Percentiles rank a stretch among this genome's conserved stretches.
Evolutionary conservation across 176 grass and related monocot species (phyloP).

Genomic region (Alopecurus myosuroides): DNA sequence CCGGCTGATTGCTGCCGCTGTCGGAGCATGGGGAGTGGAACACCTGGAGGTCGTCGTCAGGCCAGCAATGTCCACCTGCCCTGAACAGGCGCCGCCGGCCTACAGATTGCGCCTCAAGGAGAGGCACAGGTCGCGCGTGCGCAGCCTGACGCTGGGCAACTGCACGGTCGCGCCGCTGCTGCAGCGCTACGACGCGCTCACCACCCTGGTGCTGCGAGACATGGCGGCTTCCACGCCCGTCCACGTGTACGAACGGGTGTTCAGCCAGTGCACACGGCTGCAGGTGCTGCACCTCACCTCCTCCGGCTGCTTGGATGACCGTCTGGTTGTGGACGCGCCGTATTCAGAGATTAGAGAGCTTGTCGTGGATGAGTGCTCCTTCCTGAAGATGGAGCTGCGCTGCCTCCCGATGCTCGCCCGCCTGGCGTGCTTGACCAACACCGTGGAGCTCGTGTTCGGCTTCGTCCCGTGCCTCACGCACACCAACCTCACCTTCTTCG

Average conservation of each 20-base stretch:
- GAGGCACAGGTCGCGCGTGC: not conserved
- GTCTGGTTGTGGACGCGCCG: not conserved
- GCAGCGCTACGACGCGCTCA: constrained; percentile 3
- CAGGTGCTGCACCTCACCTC: not conserved
- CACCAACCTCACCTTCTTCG: constrained; percentile 1
- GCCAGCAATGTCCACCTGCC: not conserved
- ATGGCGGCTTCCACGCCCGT: not conserved
- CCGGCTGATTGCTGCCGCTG: not conserved
- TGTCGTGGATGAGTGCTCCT: constrained; percentile 26
- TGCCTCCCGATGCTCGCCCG: not conserved
- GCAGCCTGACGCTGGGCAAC: constrained; percentile 12
- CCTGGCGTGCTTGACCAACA: constrained; percentile 1
- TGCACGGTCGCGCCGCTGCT: not conserved
- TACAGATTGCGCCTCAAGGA: not conserved
- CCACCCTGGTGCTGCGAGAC: not conserved
- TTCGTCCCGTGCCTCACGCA: not conserved
- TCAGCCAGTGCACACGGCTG: not conserved
- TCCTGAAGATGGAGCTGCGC: not conserved
- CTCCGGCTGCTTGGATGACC: not conserved
- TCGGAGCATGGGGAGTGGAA: not conserved
- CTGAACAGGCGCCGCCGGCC: not conserved
- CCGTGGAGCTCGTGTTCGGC: not conserved
- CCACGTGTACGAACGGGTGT: not conserved
- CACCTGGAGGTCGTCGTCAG: not conserved
- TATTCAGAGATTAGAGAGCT: not conserved